phyloP scores from a whole-genome alignment of 2,329 filamentous ascomycete species.

The Penicillium sp. region DNA sequence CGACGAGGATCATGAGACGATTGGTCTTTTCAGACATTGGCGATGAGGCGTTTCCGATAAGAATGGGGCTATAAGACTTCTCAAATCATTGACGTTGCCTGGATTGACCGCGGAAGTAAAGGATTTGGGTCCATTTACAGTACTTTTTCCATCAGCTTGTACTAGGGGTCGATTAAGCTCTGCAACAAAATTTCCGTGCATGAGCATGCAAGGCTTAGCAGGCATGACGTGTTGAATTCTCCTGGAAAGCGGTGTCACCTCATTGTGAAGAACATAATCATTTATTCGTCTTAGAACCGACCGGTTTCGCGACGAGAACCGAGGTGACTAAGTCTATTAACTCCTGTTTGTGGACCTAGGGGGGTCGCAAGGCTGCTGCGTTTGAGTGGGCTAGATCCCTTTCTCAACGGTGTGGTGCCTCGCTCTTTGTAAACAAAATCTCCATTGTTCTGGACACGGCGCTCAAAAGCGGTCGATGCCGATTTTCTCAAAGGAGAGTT shows the following conservation, averaged over 20 bases:
- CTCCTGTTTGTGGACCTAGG: slow-evolving; percentile 30
- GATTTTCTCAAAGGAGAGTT: slow-evolving; percentile 82
- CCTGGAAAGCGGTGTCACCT: neutral
- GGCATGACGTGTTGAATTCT: slow-evolving; percentile 3
- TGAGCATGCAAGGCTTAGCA: neutral
- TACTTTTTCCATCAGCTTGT: too few relatives aligned
- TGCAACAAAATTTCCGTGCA: neutral
- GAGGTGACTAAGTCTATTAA: slow-evolving; percentile 35
- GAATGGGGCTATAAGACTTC: too few relatives aligned
- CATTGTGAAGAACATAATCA: slow-evolving; percentile 4
- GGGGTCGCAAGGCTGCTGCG: slow-evolving; percentile 40
- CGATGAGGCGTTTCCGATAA: too few relatives aligned
- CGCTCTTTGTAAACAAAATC: slow-evolving; percentile 38
- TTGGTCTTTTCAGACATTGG: too few relatives aligned
- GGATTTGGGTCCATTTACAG: too few relatives aligned
- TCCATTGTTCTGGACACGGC: slow-evolving; percentile 39
- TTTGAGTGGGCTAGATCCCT: slow-evolving; percentile 44
- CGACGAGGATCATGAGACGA: too few relatives aligned
- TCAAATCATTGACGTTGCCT: too few relatives aligned
- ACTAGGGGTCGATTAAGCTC: slow-evolving; percentile 1
- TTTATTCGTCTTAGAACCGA: slow-evolving; percentile 24
- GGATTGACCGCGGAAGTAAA: too few relatives aligned
- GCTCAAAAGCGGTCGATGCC: slow-evolving; percentile 56
- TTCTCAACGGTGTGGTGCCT: slow-evolving; percentile 37
- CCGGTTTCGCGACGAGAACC: slow-evolving; percentile 30